phyloP scores from a whole-genome alignment of 2,329 filamentous ascomycete genomes.

The Penicillium sp. region DNA sequence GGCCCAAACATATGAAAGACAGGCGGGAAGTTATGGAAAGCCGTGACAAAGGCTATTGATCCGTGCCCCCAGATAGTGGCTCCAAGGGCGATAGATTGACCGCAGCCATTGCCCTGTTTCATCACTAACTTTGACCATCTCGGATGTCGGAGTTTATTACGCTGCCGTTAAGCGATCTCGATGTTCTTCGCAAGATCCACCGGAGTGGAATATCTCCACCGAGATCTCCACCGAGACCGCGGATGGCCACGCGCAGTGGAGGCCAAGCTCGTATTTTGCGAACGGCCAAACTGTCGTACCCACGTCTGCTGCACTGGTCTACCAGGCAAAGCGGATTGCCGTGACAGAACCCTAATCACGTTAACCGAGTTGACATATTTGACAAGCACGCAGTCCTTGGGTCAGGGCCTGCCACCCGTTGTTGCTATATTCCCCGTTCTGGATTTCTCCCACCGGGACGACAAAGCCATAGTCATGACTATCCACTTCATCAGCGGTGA shows the following conservation, averaged over 20 bases:
- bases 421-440: neutral
- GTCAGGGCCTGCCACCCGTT: neutral
- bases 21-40: neutral
- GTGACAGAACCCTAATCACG: slow-evolving; percentile 8
- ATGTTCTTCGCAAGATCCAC: neutral
- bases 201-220: slow-evolving; percentile 5
- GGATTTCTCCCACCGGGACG: neutral
- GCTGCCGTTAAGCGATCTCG: slow-evolving; percentile 1
- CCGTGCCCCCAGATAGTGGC: neutral
- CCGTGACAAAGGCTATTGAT: neutral
- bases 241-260: slow-evolving; percentile 2
- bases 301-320: slow-evolving; percentile 5
- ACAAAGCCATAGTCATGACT: slow-evolving; percentile 19
- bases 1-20: neutral
- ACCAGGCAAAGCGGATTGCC: slow-evolving; percentile 1
- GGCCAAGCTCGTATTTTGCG: slow-evolving; percentile 6
- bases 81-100: neutral
- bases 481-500: slow-evolving; percentile 20
- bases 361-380: slow-evolving; percentile 17
- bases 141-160: slow-evolving; percentile 5
- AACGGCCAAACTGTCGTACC: slow-evolving; percentile 2
- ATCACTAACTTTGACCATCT: neutral
- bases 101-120: neutral
- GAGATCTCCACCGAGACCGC: neutral
- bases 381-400: neutral